A percentile compares a stretch with the other conserved stretches of the same genome.
These are phyloP conservation scores for Camellia japonica DNA, from an alignment of 148 eudicot genomes.

Conservation along the genomic window DNA sequence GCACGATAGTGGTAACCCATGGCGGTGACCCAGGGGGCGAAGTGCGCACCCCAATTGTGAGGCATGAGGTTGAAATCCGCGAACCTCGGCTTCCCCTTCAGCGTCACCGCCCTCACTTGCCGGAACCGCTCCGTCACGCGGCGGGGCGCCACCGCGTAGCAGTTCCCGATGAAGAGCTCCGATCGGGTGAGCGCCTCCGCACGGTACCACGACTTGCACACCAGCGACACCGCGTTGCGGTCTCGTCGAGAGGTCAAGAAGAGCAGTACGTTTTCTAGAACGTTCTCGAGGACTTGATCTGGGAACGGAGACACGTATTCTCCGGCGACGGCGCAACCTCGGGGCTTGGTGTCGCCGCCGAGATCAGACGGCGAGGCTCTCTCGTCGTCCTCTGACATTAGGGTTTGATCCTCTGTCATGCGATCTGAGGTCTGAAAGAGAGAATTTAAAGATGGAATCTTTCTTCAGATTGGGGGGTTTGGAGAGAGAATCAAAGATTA, in stretches of 20 bases:
- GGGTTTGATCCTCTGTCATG: not conserved
- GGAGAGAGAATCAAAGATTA: not conserved
- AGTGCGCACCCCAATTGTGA: slow-evolving; percentile 59
- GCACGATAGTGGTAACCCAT: slow-evolving; percentile 40
- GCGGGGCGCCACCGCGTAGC: slow-evolving; percentile 50
- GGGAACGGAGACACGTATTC: slow-evolving; percentile 39
- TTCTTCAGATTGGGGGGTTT: not conserved
- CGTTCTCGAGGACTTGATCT: slow-evolving; percentile 78
- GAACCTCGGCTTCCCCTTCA: slow-evolving; percentile 77
- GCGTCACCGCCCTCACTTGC: slow-evolving; percentile 32
- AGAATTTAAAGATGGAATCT: slow-evolving; percentile 7
- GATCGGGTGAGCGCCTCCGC: slow-evolving; percentile 69
- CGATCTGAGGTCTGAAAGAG: slow-evolving; percentile 1
- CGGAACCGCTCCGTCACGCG: slow-evolving; percentile 52
- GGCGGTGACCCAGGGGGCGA: slow-evolving; percentile 41
- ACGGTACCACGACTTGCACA: slow-evolving; percentile 68
- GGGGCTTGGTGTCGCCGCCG: not conserved
- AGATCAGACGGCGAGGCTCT: slow-evolving; percentile 10
- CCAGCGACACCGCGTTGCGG: slow-evolving; percentile 66
- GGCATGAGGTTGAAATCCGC: slow-evolving; percentile 75
- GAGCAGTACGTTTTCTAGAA: slow-evolving; percentile 62
- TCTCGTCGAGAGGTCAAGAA: slow-evolving; percentile 54
- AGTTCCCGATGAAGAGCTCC: slow-evolving; percentile 72
- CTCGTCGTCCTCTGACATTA: slow-evolving; percentile 20
- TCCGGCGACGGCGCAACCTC: slow-evolving; percentile 5